Conservation (phyloP, 2,329 filamentous ascomycete genomes). For the Drechslerella dactyloides region DNA sequence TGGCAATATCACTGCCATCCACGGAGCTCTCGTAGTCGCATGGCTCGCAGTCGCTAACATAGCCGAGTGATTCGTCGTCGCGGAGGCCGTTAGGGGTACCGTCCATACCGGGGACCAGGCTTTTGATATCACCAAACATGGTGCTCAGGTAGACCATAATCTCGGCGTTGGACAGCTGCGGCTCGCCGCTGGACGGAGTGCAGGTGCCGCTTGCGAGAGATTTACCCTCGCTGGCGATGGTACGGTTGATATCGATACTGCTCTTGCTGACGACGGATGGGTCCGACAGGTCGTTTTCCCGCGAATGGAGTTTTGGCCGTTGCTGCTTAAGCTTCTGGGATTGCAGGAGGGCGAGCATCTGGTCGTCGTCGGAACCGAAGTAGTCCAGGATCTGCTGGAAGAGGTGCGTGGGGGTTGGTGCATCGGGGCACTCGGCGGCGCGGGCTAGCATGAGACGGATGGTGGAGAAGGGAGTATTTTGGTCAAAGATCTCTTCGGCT, state of each 20-base stretch:
- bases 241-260: neutral
- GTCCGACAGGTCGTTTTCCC: neutral
- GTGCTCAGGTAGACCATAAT: conserved; percentile 44
- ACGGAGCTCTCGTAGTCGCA: conserved; percentile 17
- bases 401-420: conserved; percentile 27
- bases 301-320: conserved; percentile 5
- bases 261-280: no score
- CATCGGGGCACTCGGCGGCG: conserved; percentile 29
- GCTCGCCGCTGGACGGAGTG: conserved; percentile 10
- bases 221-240: neutral
- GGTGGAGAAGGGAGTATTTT: conserved; percentile 36
- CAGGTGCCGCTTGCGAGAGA: conserved; percentile 21
- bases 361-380: conserved; percentile 39
- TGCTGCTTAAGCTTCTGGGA: conserved; percentile 3
- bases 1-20: neutral
- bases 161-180: conserved; percentile 38
- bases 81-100: conserved; percentile 7
- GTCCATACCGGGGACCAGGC: conserved; percentile 15
- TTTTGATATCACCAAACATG: conserved; percentile 30
- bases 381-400: conserved; percentile 42
- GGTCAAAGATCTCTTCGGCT: conserved; percentile 41
- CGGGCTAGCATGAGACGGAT: conserved; percentile 45
- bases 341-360: conserved; percentile 20
- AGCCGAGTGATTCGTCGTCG: conserved; percentile 20
- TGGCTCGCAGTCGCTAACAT: conserved; percentile 38